phyloP scores from a whole-genome alignment of 2,329 filamentous ascomycete genomes.

The Raffaelea arxii region DNA sequence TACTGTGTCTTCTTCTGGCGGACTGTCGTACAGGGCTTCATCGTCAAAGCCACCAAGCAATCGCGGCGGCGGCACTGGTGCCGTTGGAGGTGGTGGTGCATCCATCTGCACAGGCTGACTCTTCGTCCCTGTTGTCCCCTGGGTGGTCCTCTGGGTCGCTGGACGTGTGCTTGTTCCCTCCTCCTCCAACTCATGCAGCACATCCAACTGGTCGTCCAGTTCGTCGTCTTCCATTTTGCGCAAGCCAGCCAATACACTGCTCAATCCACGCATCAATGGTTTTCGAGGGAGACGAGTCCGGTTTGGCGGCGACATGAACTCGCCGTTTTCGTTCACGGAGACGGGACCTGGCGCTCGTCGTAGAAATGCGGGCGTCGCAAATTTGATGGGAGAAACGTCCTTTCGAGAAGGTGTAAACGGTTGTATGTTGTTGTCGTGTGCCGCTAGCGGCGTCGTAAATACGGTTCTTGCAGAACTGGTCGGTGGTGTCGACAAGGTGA shows the following conservation, averaged over 20 bases:
- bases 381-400: conserved; percentile 22
- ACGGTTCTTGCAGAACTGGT: neutral
- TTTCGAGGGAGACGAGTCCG: conserved; percentile 47
- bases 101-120: neutral
- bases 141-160: conserved; percentile 7
- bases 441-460: conserved; percentile 49
- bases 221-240: conserved; percentile 60
- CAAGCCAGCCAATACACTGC: conserved; percentile 62
- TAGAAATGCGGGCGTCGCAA: conserved; percentile 65
- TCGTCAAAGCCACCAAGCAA: conserved; percentile 56
- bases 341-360: conserved; percentile 38
- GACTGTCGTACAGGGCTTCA: conserved; percentile 47
- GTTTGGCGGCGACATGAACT: conserved; percentile 32
- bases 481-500: conserved; percentile 39
- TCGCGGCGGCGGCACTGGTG: conserved; percentile 16
- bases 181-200: conserved; percentile 60
- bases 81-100: neutral
- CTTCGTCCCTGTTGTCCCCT: conserved; percentile 12
- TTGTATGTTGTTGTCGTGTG: conserved; percentile 26
- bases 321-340: conserved; percentile 45
- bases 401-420: neutral
- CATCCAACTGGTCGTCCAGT: conserved; percentile 65
- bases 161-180: conserved; percentile 17
- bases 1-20: conserved; percentile 33
- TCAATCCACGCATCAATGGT: conserved; percentile 59